phyloP scores from a whole-genome alignment of 352 stramenopile species.

The Phytophthora tentaculata region DNA sequence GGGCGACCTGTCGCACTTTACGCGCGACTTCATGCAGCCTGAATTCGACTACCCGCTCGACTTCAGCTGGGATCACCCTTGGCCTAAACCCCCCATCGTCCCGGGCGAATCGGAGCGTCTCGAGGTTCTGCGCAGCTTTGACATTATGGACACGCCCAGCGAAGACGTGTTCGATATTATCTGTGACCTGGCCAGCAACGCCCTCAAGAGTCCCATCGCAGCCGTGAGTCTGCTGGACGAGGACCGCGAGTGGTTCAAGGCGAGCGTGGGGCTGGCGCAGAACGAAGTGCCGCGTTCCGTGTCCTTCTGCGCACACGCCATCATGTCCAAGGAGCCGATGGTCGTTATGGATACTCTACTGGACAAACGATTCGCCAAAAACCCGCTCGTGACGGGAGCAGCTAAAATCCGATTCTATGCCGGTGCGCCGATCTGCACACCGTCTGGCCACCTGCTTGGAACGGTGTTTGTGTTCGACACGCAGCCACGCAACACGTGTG shows the following conservation, averaged over 20 bases:
- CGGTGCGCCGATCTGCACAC: slow-evolving; percentile 81
- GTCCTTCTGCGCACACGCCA: slow-evolving; percentile 86
- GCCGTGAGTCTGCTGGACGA: slow-evolving; percentile 86
- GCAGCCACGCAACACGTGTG: slow-evolving; percentile 82
- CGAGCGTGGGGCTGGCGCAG: slow-evolving; percentile 82
- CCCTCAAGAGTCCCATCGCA: slow-evolving; percentile 86
- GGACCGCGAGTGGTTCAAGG: slow-evolving; percentile 90
- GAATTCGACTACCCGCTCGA: slow-evolving; percentile 89
- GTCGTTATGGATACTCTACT: slow-evolving; percentile 88
- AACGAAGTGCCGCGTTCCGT: slow-evolving; percentile 89
- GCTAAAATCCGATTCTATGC: slow-evolving; percentile 90
- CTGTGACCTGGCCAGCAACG: slow-evolving; percentile 86
- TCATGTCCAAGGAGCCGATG: slow-evolving; percentile 91
- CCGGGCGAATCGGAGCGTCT: slow-evolving; percentile 73
- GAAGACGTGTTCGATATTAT: slow-evolving; percentile 92
- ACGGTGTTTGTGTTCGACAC: slow-evolving; percentile 91
- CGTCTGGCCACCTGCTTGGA: slow-evolving; percentile 80
- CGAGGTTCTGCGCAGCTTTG: slow-evolving; percentile 80
- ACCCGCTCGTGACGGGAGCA: slow-evolving; percentile 81
- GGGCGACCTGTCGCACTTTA: slow-evolving; percentile 77
- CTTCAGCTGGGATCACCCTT: slow-evolving; percentile 90
- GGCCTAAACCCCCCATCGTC: slow-evolving; percentile 84
- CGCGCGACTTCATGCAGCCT: slow-evolving; percentile 75
- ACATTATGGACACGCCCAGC: slow-evolving; percentile 88
- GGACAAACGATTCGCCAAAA: slow-evolving; percentile 89